Percentiles rank a stretch among this genome's conserved stretches.
phyloP scores from a whole-genome alignment of 2,329 filamentous ascomycete species.

The Didymosphaeria variabile region DNA sequence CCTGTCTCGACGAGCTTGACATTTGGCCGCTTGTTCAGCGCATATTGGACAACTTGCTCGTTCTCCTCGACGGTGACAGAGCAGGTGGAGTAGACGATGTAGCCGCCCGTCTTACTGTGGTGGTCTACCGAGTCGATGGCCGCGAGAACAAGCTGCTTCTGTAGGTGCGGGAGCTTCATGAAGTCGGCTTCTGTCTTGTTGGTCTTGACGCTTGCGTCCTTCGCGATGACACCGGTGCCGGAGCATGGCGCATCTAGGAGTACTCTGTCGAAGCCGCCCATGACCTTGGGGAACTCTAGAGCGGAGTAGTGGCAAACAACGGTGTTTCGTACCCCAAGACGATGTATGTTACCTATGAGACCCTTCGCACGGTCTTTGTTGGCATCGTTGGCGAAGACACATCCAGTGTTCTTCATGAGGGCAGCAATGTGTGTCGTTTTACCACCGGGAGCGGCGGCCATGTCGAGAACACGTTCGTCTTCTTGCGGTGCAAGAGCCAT shows the following conservation, averaged over 20 bases:
- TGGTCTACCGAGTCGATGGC: constrained; percentile 97
- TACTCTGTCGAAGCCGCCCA: constrained; percentile 95
- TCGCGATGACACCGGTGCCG: constrained; percentile 95
- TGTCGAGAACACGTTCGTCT: constrained; percentile 88
- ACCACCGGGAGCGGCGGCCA: constrained; percentile 94
- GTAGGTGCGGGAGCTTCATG: constrained; percentile 81
- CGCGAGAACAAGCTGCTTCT: constrained; percentile 88
- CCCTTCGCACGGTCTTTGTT: constrained; percentile 94
- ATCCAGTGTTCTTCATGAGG: constrained; percentile 96
- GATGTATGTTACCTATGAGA: constrained; percentile 95
- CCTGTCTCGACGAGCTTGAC: constrained; percentile 93
- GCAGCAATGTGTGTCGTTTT: constrained; percentile 98
- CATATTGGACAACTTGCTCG: constrained; percentile 93
- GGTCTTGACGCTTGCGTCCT: constrained; percentile 96
- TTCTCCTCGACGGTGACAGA: constrained; percentile 94
- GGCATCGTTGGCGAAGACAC: constrained; percentile 95
- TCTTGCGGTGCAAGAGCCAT: constrained; percentile 97
- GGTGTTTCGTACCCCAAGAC: constrained; percentile 90
- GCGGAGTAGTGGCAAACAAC: constrained; percentile 97
- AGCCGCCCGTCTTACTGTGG: constrained; percentile 88
- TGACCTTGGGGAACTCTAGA: constrained; percentile 89
- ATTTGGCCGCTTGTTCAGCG: constrained; percentile 88
- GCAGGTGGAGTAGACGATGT: constrained; percentile 96
- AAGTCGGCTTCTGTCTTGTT: constrained; percentile 98
- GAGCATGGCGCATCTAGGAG: constrained; percentile 95